Conservation (phyloP, 148 eudicot genomes). For the Polygonum maritimum region DNA sequence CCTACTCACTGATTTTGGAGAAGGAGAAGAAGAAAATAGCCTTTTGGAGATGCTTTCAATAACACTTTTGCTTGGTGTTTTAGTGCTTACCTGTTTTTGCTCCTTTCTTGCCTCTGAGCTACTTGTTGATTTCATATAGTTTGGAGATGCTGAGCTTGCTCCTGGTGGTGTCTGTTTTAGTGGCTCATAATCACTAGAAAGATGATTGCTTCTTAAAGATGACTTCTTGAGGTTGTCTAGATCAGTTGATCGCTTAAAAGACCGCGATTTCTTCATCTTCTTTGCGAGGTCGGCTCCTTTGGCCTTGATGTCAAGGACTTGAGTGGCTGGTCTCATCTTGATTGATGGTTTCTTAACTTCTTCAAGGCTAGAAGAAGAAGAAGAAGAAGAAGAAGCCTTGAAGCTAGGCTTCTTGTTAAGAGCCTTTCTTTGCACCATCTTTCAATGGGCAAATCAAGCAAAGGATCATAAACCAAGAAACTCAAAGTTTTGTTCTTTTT, state of each 20-base stretch:
- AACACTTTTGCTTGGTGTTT: slow-evolving; percentile 15
- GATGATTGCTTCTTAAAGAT: slow-evolving; percentile 12
- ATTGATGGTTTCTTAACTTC: slow-evolving; percentile 25
- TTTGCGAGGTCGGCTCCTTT: slow-evolving; percentile 41
- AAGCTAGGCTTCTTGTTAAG: slow-evolving; percentile 46
- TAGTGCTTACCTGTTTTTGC: slow-evolving; percentile 28
- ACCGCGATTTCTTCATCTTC: slow-evolving; percentile 66
- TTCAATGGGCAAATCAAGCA: slow-evolving; percentile 18
- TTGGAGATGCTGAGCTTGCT: slow-evolving; percentile 30
- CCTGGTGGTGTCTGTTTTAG: slow-evolving; percentile 12
- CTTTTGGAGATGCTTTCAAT: slow-evolving; percentile 17
- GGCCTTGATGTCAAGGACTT: slow-evolving; percentile 29
- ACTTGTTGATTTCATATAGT: slow-evolving; percentile 83
- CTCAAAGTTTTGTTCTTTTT: background rate
- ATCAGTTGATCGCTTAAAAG: slow-evolving; percentile 35
- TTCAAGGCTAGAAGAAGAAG: slow-evolving; percentile 20
- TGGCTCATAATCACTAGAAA: slow-evolving; percentile 8
- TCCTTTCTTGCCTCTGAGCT: slow-evolving; percentile 75
- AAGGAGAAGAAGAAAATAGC: slow-evolving; percentile 3
- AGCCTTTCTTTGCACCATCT: slow-evolving; percentile 79
- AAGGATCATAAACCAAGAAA: slow-evolving; percentile 4
- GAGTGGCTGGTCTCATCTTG: slow-evolving; percentile 31
- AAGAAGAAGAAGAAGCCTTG: slow-evolving; percentile 20
- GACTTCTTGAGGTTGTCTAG: slow-evolving; percentile 16
- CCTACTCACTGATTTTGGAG: slow-evolving; percentile 19